Evolutionary conservation across 1,139 yeast genomes (phyloP), one percentile per base, ranked within the genome.

Genomic region (Blastobotrys apis): DNA sequence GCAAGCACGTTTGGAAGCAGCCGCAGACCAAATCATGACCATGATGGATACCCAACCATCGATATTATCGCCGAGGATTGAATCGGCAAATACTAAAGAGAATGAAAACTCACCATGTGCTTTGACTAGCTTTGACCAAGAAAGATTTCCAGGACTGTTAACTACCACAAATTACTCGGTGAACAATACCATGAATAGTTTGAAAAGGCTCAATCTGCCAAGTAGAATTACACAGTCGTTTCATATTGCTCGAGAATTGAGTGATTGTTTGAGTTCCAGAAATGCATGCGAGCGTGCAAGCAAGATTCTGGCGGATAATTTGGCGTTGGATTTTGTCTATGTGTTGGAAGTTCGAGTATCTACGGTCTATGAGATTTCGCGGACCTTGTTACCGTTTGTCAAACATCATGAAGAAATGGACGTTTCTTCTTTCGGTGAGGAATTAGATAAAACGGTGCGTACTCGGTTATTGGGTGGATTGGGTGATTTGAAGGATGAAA

Each of bases 261-360:
- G 69, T 33, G 58, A 61, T n/a, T 65, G 71, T 33, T 69, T 71
- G 4, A 72, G 72, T 39, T 63, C 56, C 3, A 47, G 51, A 10
- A 53, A 52, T 9, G 65, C 65, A 1, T 49, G 60, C 12, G 53
- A 54, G 17, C 50, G 51, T 41, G 66, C 66, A 5, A 68, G 80
- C 26, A 67, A 67, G 44, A 59, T 69, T 1, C 54, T 81, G 4
- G 57, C 69, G 12, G 62, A 62, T 3, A 61, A 65, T 27, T 65
- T 72, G 45, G 65, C 68, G 0, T 64, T 75, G 44, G 74, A 74
- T 41, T 66, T 77, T 46, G 82, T 75, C 0, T 80, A 77, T 54
- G 66, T 81, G 13, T 62, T 79, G 50, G 86, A 82, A 54, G 68
- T 80, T 3, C 65, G 81, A 47, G 68, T 73, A 2, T 45, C 53